A percentile compares a stretch with the other conserved stretches of the same genome.
These are phyloP conservation scores for Aspergillus homomorphus DNA, from an alignment of 495 filamentous ascomycete species.

Conservation along the genomic window DNA sequence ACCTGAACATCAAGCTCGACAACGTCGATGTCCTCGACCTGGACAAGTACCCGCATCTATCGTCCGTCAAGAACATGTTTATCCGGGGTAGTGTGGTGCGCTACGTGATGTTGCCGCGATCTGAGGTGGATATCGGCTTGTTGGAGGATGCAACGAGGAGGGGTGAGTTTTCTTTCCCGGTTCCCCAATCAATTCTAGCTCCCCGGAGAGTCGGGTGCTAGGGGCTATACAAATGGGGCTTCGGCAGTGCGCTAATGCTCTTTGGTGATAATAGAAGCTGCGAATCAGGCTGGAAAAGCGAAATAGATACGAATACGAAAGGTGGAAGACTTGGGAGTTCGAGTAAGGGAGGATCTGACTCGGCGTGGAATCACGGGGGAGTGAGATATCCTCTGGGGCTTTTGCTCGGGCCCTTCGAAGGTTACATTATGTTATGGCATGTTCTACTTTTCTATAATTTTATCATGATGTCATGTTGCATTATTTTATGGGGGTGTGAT, in stretches of 20 bases:
- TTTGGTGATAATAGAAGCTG: constrained; percentile 40
- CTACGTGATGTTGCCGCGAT: constrained; percentile 89
- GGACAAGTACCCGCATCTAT: constrained; percentile 86
- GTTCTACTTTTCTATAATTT: background rate
- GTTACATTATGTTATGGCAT: background rate
- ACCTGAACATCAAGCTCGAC: constrained; percentile 98
- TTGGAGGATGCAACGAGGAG: constrained; percentile 94
- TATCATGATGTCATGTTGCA: background rate
- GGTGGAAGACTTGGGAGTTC: background rate
- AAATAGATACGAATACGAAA: constrained; percentile 28
- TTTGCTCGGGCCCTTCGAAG: background rate
- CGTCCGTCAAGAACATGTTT: constrained; percentile 97
- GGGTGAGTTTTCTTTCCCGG: constrained; percentile 53
- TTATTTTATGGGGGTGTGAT: background rate
- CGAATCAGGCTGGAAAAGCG: constrained; percentile 51
- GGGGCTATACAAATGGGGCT: no score
- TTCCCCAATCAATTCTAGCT: background rate
- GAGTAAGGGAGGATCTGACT: background rate
- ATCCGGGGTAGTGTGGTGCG: constrained; percentile 94
- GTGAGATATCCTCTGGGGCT: background rate
- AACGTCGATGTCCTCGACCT: constrained; percentile 90
- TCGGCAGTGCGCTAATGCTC: constrained; percentile 9
- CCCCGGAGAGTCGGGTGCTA: background rate
- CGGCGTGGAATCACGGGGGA: background rate
- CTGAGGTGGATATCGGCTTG: constrained; percentile 81